phyloP scores from a whole-genome alignment of 2,329 filamentous ascomycete species.

The Fusarium sp. region DNA sequence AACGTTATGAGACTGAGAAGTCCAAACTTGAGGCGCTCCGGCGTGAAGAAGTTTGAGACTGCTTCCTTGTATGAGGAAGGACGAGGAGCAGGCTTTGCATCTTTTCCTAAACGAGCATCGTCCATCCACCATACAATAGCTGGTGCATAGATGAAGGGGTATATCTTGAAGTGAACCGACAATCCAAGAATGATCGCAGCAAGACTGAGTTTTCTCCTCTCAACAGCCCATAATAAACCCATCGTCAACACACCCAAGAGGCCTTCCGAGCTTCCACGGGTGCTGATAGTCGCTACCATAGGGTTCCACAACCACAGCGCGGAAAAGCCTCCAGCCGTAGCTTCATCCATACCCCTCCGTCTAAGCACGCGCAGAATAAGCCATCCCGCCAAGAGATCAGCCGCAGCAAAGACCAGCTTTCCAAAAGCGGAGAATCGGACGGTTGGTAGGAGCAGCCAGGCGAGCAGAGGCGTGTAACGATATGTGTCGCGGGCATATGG shows the following conservation, averaged over 20 bases:
- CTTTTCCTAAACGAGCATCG: slow-evolving; percentile 54
- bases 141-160: slow-evolving; percentile 93
- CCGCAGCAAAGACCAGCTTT: slow-evolving; percentile 84
- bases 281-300: slow-evolving; percentile 98
- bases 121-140: slow-evolving; percentile 86
- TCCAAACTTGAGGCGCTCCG: slow-evolving; percentile 66
- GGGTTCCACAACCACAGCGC: slow-evolving; percentile 95
- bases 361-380: slow-evolving; percentile 64
- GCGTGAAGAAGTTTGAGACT: slow-evolving; percentile 59
- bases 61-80: slow-evolving; percentile 35
- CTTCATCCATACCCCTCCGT: slow-evolving; percentile 56
- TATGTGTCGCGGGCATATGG: slow-evolving; percentile 95
- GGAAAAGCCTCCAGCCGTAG: slow-evolving; percentile 77
- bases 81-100: background rate
- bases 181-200: slow-evolving; percentile 83
- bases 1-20: slow-evolving; percentile 78
- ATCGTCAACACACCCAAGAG: slow-evolving; percentile 86
- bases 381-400: slow-evolving; percentile 87
- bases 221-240: slow-evolving; percentile 83
- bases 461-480: slow-evolving; percentile 92
- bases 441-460: slow-evolving; percentile 90
- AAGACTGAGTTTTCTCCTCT: slow-evolving; percentile 68
- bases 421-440: slow-evolving; percentile 80
- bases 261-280: slow-evolving; percentile 92
- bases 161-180: slow-evolving; percentile 97